Conservation (phyloP, 2,329 filamentous ascomycete genomes). For the Chrysoporthe austroafricana region DNA sequence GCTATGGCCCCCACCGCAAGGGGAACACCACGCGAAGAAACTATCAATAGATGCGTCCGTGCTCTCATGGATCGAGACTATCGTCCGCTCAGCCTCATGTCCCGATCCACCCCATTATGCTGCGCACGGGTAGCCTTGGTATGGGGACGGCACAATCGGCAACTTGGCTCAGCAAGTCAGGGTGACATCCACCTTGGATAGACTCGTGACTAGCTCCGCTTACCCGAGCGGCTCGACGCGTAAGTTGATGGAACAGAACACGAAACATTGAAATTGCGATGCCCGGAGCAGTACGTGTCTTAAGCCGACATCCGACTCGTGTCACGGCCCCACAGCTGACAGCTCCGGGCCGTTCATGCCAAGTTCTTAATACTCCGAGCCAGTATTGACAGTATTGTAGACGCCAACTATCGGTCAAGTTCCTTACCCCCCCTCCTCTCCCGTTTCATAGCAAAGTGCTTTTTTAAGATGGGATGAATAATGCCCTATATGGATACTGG, state of each 20-base stretch:
- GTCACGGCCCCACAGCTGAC: not conserved
- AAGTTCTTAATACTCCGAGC: not conserved
- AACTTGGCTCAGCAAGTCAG: not conserved
- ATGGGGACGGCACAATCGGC: not conserved
- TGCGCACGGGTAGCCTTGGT: not conserved
- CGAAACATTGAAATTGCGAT: conserved; percentile 4
- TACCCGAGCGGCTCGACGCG: not conserved
- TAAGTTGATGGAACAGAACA: not conserved
- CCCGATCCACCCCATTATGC: not conserved
- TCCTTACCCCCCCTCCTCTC: too few relatives aligned
- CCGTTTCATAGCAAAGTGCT: too few relatives aligned
- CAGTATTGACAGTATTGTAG: too few relatives aligned
- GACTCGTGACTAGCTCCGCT: not conserved
- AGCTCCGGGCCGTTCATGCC: not conserved
- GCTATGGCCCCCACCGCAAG: not conserved
- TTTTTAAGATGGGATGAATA: too few relatives aligned
- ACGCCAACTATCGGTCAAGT: too few relatives aligned
- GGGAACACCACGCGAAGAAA: not conserved
- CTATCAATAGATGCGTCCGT: not conserved
- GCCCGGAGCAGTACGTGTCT: not conserved
- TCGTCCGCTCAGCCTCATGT: not conserved
- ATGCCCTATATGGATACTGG: too few relatives aligned
- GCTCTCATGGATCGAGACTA: not conserved
- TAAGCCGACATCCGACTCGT: not conserved
- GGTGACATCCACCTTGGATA: not conserved